These are phyloP conservation scores for Fusarium illudens DNA, from an alignment of 2,329 filamentous ascomycete genomes.

Conservation along the genomic window DNA sequence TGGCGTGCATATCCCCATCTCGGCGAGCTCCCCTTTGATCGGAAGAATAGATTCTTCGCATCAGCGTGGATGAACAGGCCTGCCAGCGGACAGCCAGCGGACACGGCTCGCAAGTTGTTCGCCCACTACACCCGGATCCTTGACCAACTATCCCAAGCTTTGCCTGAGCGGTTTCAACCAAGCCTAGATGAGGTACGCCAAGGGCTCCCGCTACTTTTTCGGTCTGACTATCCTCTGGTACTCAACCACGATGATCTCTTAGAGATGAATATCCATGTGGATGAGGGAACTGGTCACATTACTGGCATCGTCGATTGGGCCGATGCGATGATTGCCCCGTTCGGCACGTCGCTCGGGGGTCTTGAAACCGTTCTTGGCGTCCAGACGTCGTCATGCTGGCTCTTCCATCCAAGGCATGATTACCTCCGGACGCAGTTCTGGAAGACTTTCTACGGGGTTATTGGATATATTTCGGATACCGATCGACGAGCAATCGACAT, in stretches of 20 bases:
- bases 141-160: constrained; percentile 7
- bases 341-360: constrained; percentile 40
- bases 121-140: constrained; percentile 19
- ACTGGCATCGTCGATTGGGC: constrained; percentile 44
- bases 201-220: constrained; percentile 29
- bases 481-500: constrained; percentile 10
- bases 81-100: background rate
- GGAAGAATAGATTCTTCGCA: constrained; percentile 27
- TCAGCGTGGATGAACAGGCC: constrained; percentile 23
- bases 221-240: constrained; percentile 25
- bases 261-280: constrained; percentile 44
- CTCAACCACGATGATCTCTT: constrained; percentile 41
- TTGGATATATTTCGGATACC: constrained; percentile 3
- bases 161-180: constrained; percentile 17
- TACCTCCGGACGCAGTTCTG: constrained; percentile 13
- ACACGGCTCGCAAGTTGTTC: no score
- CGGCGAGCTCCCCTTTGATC: no score
- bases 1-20: no score
- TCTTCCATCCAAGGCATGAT: constrained; percentile 16
- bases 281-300: constrained; percentile 37
- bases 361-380: constrained; percentile 35
- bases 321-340: constrained; percentile 39
- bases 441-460: constrained; percentile 4
- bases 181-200: constrained; percentile 17
- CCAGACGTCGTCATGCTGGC: constrained; percentile 12